phyloP scores from a whole-genome alignment of 177 flowering plant genomes.

The Tripterygium wilfordii region DNA sequence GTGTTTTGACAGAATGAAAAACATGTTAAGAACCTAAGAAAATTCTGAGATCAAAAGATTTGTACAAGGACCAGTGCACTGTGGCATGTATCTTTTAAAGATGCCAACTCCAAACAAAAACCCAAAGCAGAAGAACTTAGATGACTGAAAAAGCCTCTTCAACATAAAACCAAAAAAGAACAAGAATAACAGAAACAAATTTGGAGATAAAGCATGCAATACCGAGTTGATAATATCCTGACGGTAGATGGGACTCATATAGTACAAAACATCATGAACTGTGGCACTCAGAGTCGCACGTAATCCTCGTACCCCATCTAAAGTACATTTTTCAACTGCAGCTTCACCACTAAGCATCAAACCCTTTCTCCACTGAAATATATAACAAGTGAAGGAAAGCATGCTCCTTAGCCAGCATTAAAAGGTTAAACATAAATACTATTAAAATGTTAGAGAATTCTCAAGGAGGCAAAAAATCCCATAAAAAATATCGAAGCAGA shows the following conservation, averaged over 20 bases:
- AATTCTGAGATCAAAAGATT: no score
- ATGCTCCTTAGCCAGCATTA: background rate
- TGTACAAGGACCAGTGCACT: no score
- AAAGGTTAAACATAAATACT: background rate
- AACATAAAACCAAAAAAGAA: background rate
- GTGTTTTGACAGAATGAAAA: no score
- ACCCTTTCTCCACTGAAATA: slow-evolving; percentile 87
- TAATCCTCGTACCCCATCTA: slow-evolving; percentile 87
- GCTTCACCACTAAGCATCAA: slow-evolving; percentile 93
- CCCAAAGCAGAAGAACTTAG: no score
- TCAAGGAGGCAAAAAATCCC: no score
- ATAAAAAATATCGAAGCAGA: no score
- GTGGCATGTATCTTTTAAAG: no score
- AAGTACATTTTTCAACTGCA: slow-evolving; percentile 82
- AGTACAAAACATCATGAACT: slow-evolving; percentile 92
- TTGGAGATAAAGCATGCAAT: slow-evolving; percentile 12
- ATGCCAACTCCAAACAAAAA: no score
- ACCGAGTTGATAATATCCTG: slow-evolving; percentile 95
- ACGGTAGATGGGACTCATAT: slow-evolving; percentile 99
- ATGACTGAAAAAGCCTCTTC: no score
- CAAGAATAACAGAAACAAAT: background rate
- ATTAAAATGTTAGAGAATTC: no score
- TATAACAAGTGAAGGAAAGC: background rate
- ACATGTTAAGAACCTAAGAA: no score
- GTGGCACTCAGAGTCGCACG: slow-evolving; percentile 91